Evolutionary conservation across 345 rosid genomes (phyloP), one percentile per base, ranked within the genome.

Genomic region (Aquilaria malaccensis): DNA sequence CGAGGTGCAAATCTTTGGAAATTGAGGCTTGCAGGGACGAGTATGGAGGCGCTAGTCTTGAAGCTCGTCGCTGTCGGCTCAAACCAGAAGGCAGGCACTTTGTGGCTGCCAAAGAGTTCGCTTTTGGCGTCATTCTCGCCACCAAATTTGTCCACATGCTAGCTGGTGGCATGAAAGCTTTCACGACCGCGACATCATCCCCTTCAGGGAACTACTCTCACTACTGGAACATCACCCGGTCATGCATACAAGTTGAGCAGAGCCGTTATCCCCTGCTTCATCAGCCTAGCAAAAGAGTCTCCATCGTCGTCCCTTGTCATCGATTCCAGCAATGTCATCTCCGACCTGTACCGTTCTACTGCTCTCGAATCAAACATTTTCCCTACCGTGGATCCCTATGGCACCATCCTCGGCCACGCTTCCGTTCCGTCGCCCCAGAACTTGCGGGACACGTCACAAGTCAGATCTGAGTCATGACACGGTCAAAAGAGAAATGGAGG

Each of bases 331-430:
- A 93, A 52, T 2, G 97, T 87, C 60, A 89, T 68, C 41, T 82
- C 95, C 15, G 81, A 77, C 79, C 98, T 79, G 83, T 76, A 89
- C 67, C 89, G 81, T 45, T 86, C 93, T 33, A 64, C 57, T 0
- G 73, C 84, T 72, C 80, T 69, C 33, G 85, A 85, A 15, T 95
- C 94, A 68, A 89, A 93, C 66, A 80, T 83, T 50, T 85, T 87
- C 56, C 76, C 79, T 15, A 93, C 86, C 59, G 97, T 81, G 9
- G 97, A 84, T 55, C 79, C 74, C 62, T 76, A 79, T 2, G 96
- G 93, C 37, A 92, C 86, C 95, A 85, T 89, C 79, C 84, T 85
- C 6, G 98, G 95, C 97, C 97, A 89, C 57, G 76, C 78, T 70
- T 87, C 95, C 46, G 74, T 81, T 75, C 71, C 65, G 75, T 86